Evolutionary conservation across 179 eudicot genomes (phyloP).

Genomic region (Silene noctiflora): DNA sequence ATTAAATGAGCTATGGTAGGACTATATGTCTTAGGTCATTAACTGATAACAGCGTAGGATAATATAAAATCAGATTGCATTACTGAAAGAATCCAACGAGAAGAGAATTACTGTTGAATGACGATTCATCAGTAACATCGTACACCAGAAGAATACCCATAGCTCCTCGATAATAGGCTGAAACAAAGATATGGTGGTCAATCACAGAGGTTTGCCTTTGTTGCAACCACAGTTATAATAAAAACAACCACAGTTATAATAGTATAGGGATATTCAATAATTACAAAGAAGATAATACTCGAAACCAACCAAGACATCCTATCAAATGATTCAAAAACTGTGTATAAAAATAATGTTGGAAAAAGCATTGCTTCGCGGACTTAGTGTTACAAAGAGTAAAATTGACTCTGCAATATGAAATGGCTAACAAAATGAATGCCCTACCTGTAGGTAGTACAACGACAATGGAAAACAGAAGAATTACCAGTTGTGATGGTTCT

Average conservation of each 20-base stretch:
- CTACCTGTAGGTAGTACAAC: too few species aligned
- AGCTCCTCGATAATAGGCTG: slow-evolving; percentile 56
- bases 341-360: too few species aligned
- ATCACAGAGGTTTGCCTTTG: background rate
- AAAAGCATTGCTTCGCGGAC: too few species aligned
- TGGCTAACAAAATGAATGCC: too few species aligned
- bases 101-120: slow-evolving; percentile 44
- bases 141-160: slow-evolving; percentile 53
- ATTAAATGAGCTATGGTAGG: background rate
- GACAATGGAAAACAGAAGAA: background rate
- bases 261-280: background rate
- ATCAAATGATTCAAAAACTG: too few species aligned
- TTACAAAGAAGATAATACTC: background rate
- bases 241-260: background rate
- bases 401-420: too few species aligned
- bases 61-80: background rate
- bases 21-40: background rate
- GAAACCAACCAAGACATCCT: background rate
- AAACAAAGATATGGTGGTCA: slow-evolving; percentile 19
- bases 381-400: background rate
- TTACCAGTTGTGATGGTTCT: slow-evolving; percentile 46
- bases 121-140: slow-evolving; percentile 51
- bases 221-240: background rate
- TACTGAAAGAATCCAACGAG: background rate
- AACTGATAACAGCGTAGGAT: background rate